Percentiles rank a stretch among this genome's conserved stretches.
phyloP scores from a whole-genome alignment of 2,329 filamentous ascomycete genomes.

The Triangularia verruculosa region DNA sequence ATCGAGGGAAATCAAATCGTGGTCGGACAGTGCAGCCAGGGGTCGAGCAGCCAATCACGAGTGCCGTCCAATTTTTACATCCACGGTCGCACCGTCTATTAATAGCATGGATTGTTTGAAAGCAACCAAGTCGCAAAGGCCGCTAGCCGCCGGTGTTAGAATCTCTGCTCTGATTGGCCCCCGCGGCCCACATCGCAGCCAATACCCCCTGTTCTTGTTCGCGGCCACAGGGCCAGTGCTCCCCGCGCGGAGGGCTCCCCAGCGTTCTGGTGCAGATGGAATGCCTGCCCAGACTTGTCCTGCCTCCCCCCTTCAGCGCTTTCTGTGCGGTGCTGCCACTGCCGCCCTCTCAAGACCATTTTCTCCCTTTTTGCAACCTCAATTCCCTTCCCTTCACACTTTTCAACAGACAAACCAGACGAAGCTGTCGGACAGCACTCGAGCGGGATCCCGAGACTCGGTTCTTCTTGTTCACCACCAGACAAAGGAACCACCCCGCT shows the following conservation, averaged over 20 bases:
- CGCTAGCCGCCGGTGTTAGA: conserved; percentile 27
- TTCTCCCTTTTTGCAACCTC: not conserved
- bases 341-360: not conserved
- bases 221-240: conserved; percentile 18
- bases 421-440: not conserved
- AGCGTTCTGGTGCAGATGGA: not conserved
- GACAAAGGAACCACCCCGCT: conserved; percentile 8
- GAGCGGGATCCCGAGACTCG: conserved; percentile 9
- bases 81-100: conserved; percentile 26
- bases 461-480: not conserved
- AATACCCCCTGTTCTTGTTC: conserved; percentile 26
- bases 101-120: conserved; percentile 28
- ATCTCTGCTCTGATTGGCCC: conserved; percentile 14
- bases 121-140: conserved; percentile 26
- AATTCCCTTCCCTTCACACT: conserved; percentile 1
- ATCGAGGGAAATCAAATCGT: conserved; percentile 15
- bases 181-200: conserved; percentile 22
- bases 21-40: conserved; percentile 13
- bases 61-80: conserved; percentile 18
- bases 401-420: not conserved
- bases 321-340: conserved; percentile 8
- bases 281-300: conserved; percentile 12
- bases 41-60: conserved; percentile 15
- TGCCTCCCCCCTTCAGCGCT: conserved; percentile 14
- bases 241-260: conserved; percentile 11